phyloP scores from a whole-genome alignment of 2,329 filamentous ascomycete genomes.

The Fusarium sp. region DNA sequence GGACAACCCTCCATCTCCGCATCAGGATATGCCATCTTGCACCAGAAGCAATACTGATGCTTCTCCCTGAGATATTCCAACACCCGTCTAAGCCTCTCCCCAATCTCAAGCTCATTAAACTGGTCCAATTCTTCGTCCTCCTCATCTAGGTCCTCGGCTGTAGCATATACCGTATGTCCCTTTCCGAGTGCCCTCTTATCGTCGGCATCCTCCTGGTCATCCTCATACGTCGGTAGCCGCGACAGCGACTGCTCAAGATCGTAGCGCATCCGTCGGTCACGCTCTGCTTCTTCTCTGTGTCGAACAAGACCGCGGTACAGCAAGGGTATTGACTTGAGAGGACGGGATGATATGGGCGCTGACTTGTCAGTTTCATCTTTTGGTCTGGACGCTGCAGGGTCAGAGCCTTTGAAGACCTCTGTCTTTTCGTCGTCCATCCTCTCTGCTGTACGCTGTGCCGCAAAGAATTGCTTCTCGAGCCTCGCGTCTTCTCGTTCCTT shows the following conservation, averaged over 20 bases:
- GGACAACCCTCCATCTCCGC: conserved; percentile 86
- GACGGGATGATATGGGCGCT: conserved; percentile 57
- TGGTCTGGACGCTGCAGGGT: conserved; percentile 30
- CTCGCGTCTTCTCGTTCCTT: conserved; percentile 75
- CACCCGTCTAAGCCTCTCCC: conserved; percentile 73
- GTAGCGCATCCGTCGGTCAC: conserved; percentile 71
- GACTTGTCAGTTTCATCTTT: conserved; percentile 45
- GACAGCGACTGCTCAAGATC: conserved; percentile 74
- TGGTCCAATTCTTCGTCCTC: conserved; percentile 83
- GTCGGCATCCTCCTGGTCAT: conserved; percentile 76
- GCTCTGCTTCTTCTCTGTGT: conserved; percentile 74
- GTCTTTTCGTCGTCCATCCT: conserved; percentile 71
- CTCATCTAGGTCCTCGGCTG: conserved; percentile 77
- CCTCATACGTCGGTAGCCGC: conserved; percentile 73
- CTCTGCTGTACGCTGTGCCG: conserved; percentile 86
- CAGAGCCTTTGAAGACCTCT: conserved; percentile 4
- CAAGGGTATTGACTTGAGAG: conserved; percentile 76
- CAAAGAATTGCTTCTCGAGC: conserved; percentile 75
- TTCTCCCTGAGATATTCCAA: conserved; percentile 76
- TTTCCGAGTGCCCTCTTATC: conserved; percentile 76
- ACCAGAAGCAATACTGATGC: conserved; percentile 94
- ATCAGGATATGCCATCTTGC: conserved; percentile 84
- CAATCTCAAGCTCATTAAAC: conserved; percentile 76
- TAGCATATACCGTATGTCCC: conserved; percentile 63
- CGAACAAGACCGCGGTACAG: conserved; percentile 82